Percentiles rank a stretch among this genome's conserved stretches.
Conservation (phyloP, 2,329 filamentous ascomycete species). For the Fusarium longipes region DNA sequence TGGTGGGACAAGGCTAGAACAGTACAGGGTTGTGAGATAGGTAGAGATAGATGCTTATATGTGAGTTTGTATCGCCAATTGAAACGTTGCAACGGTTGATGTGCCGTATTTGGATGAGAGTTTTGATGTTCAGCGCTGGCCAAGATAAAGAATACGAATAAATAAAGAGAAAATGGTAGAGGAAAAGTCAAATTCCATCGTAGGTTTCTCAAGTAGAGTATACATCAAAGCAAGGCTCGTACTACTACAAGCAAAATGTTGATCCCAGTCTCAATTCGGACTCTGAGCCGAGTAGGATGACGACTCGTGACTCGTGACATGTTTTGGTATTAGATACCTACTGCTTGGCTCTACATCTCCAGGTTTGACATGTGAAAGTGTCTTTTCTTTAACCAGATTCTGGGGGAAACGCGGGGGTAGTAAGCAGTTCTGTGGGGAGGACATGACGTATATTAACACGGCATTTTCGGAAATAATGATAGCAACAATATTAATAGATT, state of each 20-base stretch:
- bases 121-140: background rate
- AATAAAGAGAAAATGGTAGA: background rate
- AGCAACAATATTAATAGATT: no score
- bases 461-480: background rate
- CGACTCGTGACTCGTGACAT: slow-evolving; percentile 44
- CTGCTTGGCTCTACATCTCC: background rate
- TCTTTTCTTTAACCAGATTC: slow-evolving; percentile 13
- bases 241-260: slow-evolving; percentile 1
- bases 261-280: slow-evolving; percentile 34
- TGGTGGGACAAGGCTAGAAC: slow-evolving; percentile 12
- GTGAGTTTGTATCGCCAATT: slow-evolving; percentile 8
- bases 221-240: slow-evolving; percentile 3
- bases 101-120: background rate
- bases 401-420: slow-evolving; percentile 29
- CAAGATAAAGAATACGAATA: background rate
- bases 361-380: slow-evolving; percentile 47
- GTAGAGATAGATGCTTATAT: background rate
- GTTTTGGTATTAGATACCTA: background rate
- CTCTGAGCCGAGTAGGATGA: slow-evolving; percentile 35
- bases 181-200: background rate
- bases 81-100: slow-evolving; percentile 11
- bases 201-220: background rate
- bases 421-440: slow-evolving; percentile 10
- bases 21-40: slow-evolving; percentile 13
- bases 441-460: slow-evolving; percentile 34